A percentile compares a stretch with the other conserved stretches of the same genome.
Conservation (phyloP, 2,329 filamentous ascomycete genomes). For the Epichloe gansuensis region DNA sequence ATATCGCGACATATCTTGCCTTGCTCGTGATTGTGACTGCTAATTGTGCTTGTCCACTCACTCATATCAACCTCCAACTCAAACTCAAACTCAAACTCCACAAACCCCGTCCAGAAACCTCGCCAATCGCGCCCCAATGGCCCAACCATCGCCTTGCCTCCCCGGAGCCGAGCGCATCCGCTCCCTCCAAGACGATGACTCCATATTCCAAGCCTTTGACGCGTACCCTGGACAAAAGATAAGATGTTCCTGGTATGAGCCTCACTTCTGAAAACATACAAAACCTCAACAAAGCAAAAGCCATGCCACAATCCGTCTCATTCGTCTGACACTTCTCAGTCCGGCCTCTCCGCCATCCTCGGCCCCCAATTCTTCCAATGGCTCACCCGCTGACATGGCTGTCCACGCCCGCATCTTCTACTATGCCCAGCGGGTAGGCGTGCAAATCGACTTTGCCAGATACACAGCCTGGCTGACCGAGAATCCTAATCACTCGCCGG, state of each 20-base stretch:
- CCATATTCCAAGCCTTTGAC: constrained; percentile 49
- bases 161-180: constrained; percentile 24
- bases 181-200: constrained; percentile 25
- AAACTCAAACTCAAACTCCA: background rate
- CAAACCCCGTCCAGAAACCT: background rate
- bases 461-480: constrained; percentile 53
- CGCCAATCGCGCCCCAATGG: background rate
- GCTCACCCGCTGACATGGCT: constrained; percentile 44
- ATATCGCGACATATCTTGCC: too few relatives aligned
- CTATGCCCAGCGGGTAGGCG: constrained; percentile 38
- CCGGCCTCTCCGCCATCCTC: constrained; percentile 52
- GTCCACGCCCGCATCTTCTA: constrained; percentile 58
- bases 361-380: constrained; percentile 39
- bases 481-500: constrained; percentile 21
- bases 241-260: constrained; percentile 49
- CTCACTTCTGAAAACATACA: background rate
- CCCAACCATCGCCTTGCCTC: background rate
- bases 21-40: too few relatives aligned
- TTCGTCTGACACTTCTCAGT: constrained; percentile 19
- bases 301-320: background rate
- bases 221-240: constrained; percentile 56
- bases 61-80: background rate
- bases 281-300: background rate
- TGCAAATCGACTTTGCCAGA: constrained; percentile 49
- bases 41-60: background rate